Base-by-base conservation (phyloP, 1,139 yeast genomes). In the Yamadazyma buinensis region DNA sequence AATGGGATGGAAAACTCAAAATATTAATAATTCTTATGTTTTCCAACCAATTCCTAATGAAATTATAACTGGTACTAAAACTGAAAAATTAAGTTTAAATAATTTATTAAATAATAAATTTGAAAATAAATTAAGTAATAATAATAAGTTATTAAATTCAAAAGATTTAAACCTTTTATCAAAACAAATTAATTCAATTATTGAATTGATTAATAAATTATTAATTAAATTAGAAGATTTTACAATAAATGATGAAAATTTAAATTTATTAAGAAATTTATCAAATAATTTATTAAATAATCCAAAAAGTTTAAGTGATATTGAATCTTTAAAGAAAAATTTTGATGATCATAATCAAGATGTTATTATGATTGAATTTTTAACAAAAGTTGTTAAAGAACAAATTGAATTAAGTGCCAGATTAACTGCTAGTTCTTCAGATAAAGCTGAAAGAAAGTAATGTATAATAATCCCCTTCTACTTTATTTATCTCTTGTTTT, bases 331-430 rank as follows among this genome's bases (percentile, higher is more conserved):
- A 48, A 79, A 75, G 51, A 64, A 67, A 46, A 72, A 80, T 45
- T 80, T 86, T 71, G 77, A 77, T 52, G 73, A 77, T 36, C 90
- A 85, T 58, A 70, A 82, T 55, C 90, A 85, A 60, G 95, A 87
- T 54, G 81, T 87, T 29, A 73, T 84, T 44, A 80, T 86, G 81
- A 76, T 87, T 46, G 94, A 85, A 53, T 84, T 81, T 56, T 72
- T 87, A 62, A 84, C 95, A 40, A 80, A 83, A 52, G 86, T 94
- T 35, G 81, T 87, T 49, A 84, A 84, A 65, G 85, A 88, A 45
- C 96, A 87, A 64, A 74, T 85, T 46, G 92, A 84, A 54, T 71
- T 84, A 52, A 79, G 88, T 53, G 81, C 88, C 30, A 78, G 84
- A 57, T 73, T 85, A 54, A 80, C 92, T 35, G 64, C 62, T n/a